Evolutionary conservation across 2,329 filamentous ascomycete genomes (phyloP).

Genomic region (Sporothrix brunneoviolacea): DNA sequence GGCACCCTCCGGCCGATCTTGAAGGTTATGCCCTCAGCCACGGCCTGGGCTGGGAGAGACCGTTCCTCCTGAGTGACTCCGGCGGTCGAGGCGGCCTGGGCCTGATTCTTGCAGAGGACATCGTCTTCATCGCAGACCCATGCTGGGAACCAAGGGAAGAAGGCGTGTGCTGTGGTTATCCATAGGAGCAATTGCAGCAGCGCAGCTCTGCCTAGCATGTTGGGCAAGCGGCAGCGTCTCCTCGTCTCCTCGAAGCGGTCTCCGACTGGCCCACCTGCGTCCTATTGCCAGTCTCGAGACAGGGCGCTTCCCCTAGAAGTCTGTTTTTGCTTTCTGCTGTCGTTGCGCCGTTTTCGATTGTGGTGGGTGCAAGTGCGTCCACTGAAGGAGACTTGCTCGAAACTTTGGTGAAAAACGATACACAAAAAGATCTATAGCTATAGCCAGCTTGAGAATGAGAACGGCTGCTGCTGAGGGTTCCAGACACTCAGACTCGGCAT

Average conservation of each 20-base stretch:
- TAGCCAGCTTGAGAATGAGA: not conserved
- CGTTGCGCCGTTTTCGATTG: constrained; percentile 6
- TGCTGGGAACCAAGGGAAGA: constrained; percentile 39
- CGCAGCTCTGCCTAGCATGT: constrained; percentile 34
- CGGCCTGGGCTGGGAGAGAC: constrained; percentile 2
- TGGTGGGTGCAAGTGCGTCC: constrained; percentile 12
- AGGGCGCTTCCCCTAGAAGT: not conserved
- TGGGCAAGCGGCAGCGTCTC: constrained; percentile 15
- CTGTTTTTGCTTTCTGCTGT: not conserved
- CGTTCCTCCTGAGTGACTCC: constrained; percentile 1
- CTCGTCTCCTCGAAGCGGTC: not conserved
- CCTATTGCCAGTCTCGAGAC: too few relatives aligned
- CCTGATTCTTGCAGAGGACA: constrained; percentile 21
- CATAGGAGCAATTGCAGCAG: constrained; percentile 44
- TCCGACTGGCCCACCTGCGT: too few relatives aligned
- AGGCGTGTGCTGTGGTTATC: constrained; percentile 39
- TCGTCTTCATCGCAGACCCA: constrained; percentile 23
- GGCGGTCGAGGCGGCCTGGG: not conserved
- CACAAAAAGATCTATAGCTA: not conserved
- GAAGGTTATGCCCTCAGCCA: not conserved
- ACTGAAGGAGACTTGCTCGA: constrained; percentile 19
- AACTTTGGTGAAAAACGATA: not conserved
- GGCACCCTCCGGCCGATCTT: constrained; percentile 9
- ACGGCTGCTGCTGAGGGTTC: not conserved
- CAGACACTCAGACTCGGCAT: not conserved